Base-by-base conservation (phyloP, 2,329 filamentous ascomycete genomes). In the Aspergillus neotritici region DNA sequence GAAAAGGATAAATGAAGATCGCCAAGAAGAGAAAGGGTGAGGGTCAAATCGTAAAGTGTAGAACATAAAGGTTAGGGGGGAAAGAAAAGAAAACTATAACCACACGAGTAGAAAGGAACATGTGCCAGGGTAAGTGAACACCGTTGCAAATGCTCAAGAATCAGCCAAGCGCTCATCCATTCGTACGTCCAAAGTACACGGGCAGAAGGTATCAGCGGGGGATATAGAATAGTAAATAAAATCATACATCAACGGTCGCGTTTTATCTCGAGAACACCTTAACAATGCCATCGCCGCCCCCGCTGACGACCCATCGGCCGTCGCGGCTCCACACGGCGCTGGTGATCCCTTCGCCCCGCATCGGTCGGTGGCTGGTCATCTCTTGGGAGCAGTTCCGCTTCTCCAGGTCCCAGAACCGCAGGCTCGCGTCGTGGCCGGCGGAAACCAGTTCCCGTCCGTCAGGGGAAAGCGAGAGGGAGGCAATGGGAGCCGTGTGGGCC, bases 401-500 rank as follows among this genome's bases (percentile, higher is more conserved):
- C 67, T 98, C 93, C 15, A 98, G 76, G 25, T 86, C 90, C 93
- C 93, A 98, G 77, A 98, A 96, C 21, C 93, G 84, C 44, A 98
- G 80, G 44, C 87, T 93, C 41, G 91, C 91, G 63, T 98, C 93
- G 65, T 98, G 93, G 15, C 93, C 93, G 1, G 89, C 93, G 35
- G 89, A 96, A 37, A 98, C 91, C 9, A 96, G 83, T 72, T 98
- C 93, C 46, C 85, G 83, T 35, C 91, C 90, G 61, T 97, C 91
- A 11, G 91, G 93, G 54, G 88, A 95, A 14, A 98, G 79, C 0
- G 88, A 94, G 4, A 98, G 77, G 17, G 87, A 85, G 1, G 93
- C 94, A 53, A 98, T 96, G 44, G 93, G 84, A 3, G 90, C 86
- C 1, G 93, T 89, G 58, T 98, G 93, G 5, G 93, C 93, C 47